Conservation (phyloP, 2,329 filamentous ascomycete genomes). For the Xylaria arbuscula region DNA sequence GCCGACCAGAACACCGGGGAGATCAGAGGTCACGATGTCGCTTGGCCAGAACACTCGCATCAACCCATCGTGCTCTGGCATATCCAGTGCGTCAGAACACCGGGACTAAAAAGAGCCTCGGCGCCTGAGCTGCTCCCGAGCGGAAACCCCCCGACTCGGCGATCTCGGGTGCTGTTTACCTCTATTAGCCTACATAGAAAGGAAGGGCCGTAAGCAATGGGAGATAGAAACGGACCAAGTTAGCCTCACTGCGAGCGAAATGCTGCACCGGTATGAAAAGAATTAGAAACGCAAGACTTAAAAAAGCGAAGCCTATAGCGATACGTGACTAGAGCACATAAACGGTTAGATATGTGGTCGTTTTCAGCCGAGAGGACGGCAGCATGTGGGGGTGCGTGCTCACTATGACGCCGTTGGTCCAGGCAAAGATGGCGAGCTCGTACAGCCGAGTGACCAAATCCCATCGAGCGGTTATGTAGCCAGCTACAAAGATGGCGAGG, state of each 20-base stretch:
- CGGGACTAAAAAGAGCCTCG: slow-evolving; percentile 86
- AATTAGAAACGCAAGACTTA: slow-evolving; percentile 86
- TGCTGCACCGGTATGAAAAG: slow-evolving; percentile 86
- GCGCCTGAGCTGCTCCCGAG: slow-evolving; percentile 92
- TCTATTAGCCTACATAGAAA: slow-evolving; percentile 41
- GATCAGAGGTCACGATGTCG: slow-evolving; percentile 77
- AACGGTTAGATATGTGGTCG: slow-evolving; percentile 4
- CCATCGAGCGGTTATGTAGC: slow-evolving; percentile 99
- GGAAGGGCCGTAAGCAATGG: background rate
- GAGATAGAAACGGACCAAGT: slow-evolving; percentile 70
- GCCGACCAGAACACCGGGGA: slow-evolving; percentile 88
- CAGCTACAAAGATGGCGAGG: slow-evolving; percentile 98
- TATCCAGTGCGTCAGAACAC: slow-evolving; percentile 59
- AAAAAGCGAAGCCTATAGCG: slow-evolving; percentile 82
- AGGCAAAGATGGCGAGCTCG: slow-evolving; percentile 96
- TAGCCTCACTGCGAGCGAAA: slow-evolving; percentile 82
- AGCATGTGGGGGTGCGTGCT: slow-evolving; percentile 46
- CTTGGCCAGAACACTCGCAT: slow-evolving; percentile 99
- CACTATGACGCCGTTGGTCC: slow-evolving; percentile 98
- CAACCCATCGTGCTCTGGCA: slow-evolving; percentile 83
- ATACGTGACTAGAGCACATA: slow-evolving; percentile 74
- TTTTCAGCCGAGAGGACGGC: background rate
- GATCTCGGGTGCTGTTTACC: slow-evolving; percentile 79
- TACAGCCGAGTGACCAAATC: slow-evolving; percentile 96
- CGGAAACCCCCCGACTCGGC: slow-evolving; percentile 83